A percentile compares a stretch with the other conserved stretches of the same genome.
These are phyloP conservation scores for Conticribra weissflogii DNA, from an alignment of 108 stramenopile species.

Conservation along the genomic window DNA sequence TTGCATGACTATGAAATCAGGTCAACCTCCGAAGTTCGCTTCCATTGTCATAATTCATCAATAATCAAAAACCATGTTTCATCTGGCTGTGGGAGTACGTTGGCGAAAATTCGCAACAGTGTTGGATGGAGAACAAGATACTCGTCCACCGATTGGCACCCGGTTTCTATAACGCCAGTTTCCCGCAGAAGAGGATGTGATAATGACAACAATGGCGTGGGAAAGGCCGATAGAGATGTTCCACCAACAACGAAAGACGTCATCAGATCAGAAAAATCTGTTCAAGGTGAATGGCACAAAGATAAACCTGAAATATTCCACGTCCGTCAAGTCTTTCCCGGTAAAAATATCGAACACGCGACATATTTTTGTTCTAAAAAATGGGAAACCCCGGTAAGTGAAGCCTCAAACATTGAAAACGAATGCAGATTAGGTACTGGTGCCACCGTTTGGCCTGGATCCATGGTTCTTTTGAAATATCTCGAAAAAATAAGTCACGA, in stretches of 20 bases:
- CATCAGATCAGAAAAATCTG: no score
- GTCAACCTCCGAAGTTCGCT: no score
- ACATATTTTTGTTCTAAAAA: background rate
- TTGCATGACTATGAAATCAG: conserved; percentile 45
- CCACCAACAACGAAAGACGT: no score
- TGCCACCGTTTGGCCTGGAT: conserved; percentile 91
- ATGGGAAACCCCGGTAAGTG: background rate
- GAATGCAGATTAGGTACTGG: conserved; percentile 70
- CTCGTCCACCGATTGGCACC: conserved; percentile 8
- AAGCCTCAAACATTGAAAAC: background rate
- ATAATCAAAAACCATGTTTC: background rate
- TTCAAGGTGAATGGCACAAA: no score
- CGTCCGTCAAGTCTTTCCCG: conserved; percentile 21
- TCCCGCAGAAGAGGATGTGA: conserved; percentile 1
- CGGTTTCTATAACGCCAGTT: conserved; percentile 14
- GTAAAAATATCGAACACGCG: no score
- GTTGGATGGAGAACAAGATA: conserved; percentile 35
- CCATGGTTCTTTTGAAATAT: conserved; percentile 84
- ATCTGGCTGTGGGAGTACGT: background rate
- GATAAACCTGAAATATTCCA: background rate
- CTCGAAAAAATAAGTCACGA: conserved; percentile 53
- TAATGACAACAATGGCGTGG: background rate
- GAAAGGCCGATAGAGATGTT: background rate
- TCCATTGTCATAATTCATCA: no score
- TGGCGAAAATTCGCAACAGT: conserved; percentile 14